Conservation (phyloP, 169 alveolate species). For the Perkinsus olseni region DNA sequence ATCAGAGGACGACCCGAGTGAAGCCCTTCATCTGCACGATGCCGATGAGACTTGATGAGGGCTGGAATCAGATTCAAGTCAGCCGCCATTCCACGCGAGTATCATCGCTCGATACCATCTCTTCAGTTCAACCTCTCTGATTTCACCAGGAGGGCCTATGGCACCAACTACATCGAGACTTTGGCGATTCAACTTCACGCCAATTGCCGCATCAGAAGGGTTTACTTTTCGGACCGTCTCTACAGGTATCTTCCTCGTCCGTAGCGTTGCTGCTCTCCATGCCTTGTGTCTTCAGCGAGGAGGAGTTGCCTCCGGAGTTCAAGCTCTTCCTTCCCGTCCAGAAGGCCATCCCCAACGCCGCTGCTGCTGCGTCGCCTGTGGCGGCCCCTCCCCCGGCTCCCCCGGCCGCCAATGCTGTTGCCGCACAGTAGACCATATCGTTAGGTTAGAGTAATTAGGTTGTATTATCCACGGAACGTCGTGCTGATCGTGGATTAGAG, state of each 20-base stretch:
- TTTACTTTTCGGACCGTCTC: conserved; percentile 87
- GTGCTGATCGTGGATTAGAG: not conserved
- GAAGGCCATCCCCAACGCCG: not conserved
- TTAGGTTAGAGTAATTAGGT: not conserved
- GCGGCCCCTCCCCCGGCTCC: not conserved
- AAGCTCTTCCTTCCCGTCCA: conserved; percentile 40
- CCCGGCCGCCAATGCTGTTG: not conserved
- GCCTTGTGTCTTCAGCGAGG: conserved; percentile 8
- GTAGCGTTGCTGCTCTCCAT: conserved; percentile 41
- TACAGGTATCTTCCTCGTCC: conserved; percentile 33
- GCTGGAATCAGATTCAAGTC: conserved; percentile 82
- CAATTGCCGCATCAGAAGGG: conserved; percentile 90
- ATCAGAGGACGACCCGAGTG: conserved; percentile 87
- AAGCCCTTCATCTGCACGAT: conserved; percentile 92
- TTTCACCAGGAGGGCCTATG: conserved; percentile 93
- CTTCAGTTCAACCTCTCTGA: conserved; percentile 86
- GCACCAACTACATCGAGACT: conserved; percentile 91
- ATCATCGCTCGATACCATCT: not conserved
- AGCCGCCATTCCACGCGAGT: not conserved
- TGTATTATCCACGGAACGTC: not conserved
- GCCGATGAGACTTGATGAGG: conserved; percentile 97
- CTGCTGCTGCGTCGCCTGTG: not conserved
- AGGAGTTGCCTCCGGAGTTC: conserved; percentile 67
- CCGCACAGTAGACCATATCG: not conserved
- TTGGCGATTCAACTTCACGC: conserved; percentile 89